Evolutionary conservation across 257 asterid genomes (phyloP), one percentile per base, ranked within the genome.

Genomic region (Gynochthodes officinalis): DNA sequence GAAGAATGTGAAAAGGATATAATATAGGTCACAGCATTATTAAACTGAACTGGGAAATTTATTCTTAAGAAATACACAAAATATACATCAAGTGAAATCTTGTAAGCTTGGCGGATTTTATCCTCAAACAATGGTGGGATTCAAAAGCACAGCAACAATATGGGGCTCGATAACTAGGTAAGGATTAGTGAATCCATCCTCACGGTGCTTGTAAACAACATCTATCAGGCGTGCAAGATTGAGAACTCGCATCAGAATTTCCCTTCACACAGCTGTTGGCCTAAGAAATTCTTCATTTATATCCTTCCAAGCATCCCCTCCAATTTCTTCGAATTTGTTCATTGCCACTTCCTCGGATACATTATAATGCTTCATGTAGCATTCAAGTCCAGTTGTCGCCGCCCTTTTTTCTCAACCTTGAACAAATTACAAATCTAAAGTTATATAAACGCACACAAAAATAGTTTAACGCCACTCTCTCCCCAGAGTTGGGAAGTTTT

Each of bases 271-370:
- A 2, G 65, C 7, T 3, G 73, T 69, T 44, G 78, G 81, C 64
- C 64, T 73, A 16, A 75, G 57, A 42, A 46, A 48, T 62, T 80
- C 89, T n/a, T 81, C 88, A 62, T 84, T 88, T 0, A 82, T 75
- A 27, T 82, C 89, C 60, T 84, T 86, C 94, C 94, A 88, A 4
- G 85, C 88, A 46, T 72, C 64, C 64, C 75, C 82, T 3, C 73
- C 84, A 32, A 84, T 81, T 4, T 54, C 74, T 0, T 53, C 66
- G 1, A 86, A 84, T 53, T 83, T 77, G 5, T 61, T 48, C 75
- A 80, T 71, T 23, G 94, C 89, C 3, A 61, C 88, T 70, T 77
- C 63, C 49, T 80, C 70, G 0, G 77, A 49, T 3, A 85, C 86
- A 0, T 81, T 78, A 15, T 80, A 61, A 0, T 84, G 78, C n/a